Evolutionary conservation across 371 early-diverging fungal genomes (phyloP).

Genomic region (Mucor indicus): DNA sequence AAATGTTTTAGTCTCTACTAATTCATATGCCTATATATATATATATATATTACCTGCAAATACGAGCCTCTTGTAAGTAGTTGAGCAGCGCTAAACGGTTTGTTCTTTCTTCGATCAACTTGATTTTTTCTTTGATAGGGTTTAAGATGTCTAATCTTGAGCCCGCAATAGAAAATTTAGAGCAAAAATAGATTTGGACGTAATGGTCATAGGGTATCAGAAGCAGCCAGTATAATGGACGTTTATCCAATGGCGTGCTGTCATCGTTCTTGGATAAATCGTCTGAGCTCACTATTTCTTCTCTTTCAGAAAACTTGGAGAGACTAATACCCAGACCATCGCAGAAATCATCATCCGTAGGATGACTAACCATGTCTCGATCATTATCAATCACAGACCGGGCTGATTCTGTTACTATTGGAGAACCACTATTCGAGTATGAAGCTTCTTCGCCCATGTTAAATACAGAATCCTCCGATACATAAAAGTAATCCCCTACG

Average conservation of each 20-base stretch:
- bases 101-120: slow-evolving; percentile 57
- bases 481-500: slow-evolving; percentile 57
- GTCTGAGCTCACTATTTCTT: too few species aligned
- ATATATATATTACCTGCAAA: slow-evolving; percentile 52
- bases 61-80: slow-evolving; percentile 62
- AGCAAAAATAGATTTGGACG: slow-evolving; percentile 65
- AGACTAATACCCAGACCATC: slow-evolving; percentile 42
- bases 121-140: slow-evolving; percentile 51
- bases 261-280: not conserved
- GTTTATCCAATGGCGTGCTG: slow-evolving; percentile 4
- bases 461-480: slow-evolving; percentile 45
- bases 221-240: slow-evolving; percentile 66
- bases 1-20: not conserved
- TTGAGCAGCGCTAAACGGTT: slow-evolving; percentile 65
- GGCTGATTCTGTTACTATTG: not conserved
- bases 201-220: slow-evolving; percentile 53
- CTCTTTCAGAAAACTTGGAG: not conserved
- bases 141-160: slow-evolving; percentile 48
- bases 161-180: slow-evolving; percentile 48
- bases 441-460: slow-evolving; percentile 26
- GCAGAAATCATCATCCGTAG: slow-evolving; percentile 23
- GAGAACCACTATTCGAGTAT: slow-evolving; percentile 18
- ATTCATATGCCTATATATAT: not conserved
- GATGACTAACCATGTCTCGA: not conserved
- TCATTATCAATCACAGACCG: not conserved